Evolutionary conservation across 768 basidiomycete genomes (phyloP).

Genomic region (Mycena floridula): DNA sequence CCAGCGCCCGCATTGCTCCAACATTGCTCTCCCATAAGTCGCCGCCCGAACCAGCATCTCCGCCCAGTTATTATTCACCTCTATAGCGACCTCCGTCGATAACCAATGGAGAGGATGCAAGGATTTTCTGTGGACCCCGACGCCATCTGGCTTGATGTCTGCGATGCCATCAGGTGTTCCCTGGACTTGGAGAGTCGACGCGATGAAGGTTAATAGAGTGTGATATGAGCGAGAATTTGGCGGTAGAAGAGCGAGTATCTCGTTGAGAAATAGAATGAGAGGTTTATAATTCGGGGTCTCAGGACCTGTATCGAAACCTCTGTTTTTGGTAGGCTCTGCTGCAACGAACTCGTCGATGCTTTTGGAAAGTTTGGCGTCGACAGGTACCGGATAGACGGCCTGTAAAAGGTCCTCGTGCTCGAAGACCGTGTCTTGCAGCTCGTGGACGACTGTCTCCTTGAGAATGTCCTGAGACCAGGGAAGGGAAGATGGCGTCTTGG

Average conservation of each 20-base stretch:
- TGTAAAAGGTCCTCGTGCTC: not conserved
- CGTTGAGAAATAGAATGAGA: no score
- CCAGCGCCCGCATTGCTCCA: not conserved
- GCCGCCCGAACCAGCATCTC: not conserved
- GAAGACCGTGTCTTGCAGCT: not conserved
- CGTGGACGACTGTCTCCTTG: not conserved
- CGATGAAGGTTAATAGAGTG: no score
- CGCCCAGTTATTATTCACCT: not conserved
- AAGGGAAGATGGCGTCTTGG: not conserved
- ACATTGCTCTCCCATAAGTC: not conserved
- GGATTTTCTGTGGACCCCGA: not conserved
- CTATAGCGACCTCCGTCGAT: not conserved
- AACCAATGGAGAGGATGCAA: not conserved
- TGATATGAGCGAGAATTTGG: no score
- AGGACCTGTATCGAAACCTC: no score
- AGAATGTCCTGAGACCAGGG: not conserved
- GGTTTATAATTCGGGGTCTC: no score
- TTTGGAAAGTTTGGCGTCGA: not conserved
- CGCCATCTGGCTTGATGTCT: not conserved
- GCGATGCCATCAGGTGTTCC: not conserved
- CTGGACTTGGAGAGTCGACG: no score
- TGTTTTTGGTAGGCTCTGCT: no score
- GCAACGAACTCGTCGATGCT: not conserved
- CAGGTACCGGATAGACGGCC: not conserved
- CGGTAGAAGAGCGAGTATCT: no score